Evolutionary conservation across 83 land plant species (phyloP), one percentile per base, ranked within the genome.

Genomic region (Picea abies): DNA sequence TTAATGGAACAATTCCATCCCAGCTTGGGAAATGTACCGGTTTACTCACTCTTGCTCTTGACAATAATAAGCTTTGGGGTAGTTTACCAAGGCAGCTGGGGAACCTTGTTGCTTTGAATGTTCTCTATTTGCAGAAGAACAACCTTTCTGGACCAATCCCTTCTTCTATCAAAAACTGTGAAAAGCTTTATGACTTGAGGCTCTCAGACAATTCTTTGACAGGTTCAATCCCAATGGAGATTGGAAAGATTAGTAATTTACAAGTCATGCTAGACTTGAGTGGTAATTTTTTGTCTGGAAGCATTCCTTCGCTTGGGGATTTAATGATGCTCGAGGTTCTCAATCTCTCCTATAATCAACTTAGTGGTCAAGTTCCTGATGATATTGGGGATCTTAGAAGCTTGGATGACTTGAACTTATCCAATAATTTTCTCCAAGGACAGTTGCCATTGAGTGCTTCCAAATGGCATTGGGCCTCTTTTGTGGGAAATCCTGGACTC

Each of bases 201-300:
- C 87, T 93, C 7, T 83, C 94, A 1, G 80, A 86, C 79, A 93
- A 93, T 78, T 77, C 66, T 23, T 60, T 93, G 14, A 82, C 88
- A 17, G 94, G 96, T 1, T 58, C 87, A 11, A 88, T 93, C 14
- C 94, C 96, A 25, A 7, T 64, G 19, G 94, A 90, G 79, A 19
- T 94, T 12, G 91, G 96, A 25, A 58, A 56, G 17, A 82, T 94
- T 23, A 82, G 72, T n/a, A 91, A 93, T 71, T 81, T 94, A n/a
- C 95, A 93, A 63, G 90, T 84, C 62, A 87, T 87, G 61, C 84
- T 94, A 63, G 96, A 94, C 47, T 69, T 94, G 47, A 91, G 92
- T 60, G 58, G 37, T 47, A 96, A 96, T 79, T 65, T 68, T 0
- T 67, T 96, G 9, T 69, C 80, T 1, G 97, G 97, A 11, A 78